Percentiles rank a stretch among this genome's conserved stretches.
Evolutionary conservation across 1,139 yeast species (phyloP).

Genomic region (Yamadazyma dushanensis): DNA sequence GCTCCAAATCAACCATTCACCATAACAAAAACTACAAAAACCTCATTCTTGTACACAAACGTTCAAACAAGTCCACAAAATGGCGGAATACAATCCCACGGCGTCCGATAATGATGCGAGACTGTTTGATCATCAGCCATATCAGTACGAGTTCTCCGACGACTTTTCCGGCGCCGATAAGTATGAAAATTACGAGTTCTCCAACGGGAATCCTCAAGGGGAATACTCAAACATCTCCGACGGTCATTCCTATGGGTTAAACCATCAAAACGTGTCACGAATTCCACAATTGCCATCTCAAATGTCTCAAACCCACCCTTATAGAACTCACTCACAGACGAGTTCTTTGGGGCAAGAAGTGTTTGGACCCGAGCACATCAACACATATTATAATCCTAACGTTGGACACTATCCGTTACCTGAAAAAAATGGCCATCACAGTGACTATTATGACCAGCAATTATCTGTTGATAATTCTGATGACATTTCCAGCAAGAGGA

Average conservation of each 20-base stretch:
- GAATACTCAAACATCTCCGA: neutral
- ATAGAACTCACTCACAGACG: neutral
- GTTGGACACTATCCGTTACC: neutral
- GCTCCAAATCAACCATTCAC: too few species aligned
- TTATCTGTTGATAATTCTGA: neutral
- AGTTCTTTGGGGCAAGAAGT: neutral
- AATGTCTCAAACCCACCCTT: neutral
- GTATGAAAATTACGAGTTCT: neutral
- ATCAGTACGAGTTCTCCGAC: neutral
- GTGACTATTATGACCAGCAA: neutral
- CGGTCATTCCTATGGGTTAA: neutral
- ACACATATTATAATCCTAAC: neutral
- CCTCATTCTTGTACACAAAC: too few species aligned
- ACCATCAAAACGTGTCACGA: neutral
- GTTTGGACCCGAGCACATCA: neutral
- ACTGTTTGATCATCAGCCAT: neutral
- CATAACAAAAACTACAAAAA: too few species aligned
- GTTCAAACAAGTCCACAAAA: neutral
- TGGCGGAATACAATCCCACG: conserved; percentile 1
- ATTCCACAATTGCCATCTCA: conserved; percentile 1
- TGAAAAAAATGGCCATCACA: neutral
- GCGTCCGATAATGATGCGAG: conserved; percentile 1
- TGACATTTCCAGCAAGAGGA: conserved; percentile 6
- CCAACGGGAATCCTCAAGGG: neutral
- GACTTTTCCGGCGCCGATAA: neutral